phyloP scores from a whole-genome alignment of 805 yeast species.

The Candida koratica region DNA sequence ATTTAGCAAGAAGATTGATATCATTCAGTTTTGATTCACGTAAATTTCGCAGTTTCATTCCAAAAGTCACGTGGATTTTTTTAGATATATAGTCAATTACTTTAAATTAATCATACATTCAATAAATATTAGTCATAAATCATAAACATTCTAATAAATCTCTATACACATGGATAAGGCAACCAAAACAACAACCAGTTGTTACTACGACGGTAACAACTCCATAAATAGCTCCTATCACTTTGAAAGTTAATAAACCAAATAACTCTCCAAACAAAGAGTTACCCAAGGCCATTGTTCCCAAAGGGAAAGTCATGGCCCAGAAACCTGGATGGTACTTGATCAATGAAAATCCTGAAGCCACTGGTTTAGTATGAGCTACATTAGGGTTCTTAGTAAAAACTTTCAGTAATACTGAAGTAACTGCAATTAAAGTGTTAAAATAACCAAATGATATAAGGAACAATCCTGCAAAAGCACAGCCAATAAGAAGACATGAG shows the following conservation, averaged over 20 bases:
- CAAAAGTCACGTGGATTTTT: too few relatives aligned
- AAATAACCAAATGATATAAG: conserved; percentile 56
- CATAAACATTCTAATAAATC: conserved; percentile 2
- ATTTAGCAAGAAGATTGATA: conserved; percentile 3
- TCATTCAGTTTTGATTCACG: conserved; percentile 1
- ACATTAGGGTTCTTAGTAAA: conserved; percentile 29
- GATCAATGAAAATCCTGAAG: conserved; percentile 15
- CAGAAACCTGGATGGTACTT: conserved; percentile 32
- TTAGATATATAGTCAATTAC: too few relatives aligned
- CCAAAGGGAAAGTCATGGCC: conserved; percentile 89
- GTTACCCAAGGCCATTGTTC: conserved; percentile 69
- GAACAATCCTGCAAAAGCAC: conserved; percentile 39
- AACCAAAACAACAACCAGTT: conserved; percentile 31
- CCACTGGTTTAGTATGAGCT: conserved; percentile 10
- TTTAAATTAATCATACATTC: too few relatives aligned
- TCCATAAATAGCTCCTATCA: conserved; percentile 60
- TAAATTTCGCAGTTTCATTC: neutral
- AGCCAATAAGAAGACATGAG: conserved; percentile 11
- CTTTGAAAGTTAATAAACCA: conserved; percentile 54
- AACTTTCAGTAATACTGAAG: conserved; percentile 41
- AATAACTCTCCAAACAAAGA: conserved; percentile 47
- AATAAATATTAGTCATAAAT: neutral
- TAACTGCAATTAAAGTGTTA: conserved; percentile 35
- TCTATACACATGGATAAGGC: conserved; percentile 12
- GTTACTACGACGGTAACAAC: conserved; percentile 45